phyloP scores from a whole-genome alignment of 257 asterid genomes.

The Knoxia roxburghii region DNA sequence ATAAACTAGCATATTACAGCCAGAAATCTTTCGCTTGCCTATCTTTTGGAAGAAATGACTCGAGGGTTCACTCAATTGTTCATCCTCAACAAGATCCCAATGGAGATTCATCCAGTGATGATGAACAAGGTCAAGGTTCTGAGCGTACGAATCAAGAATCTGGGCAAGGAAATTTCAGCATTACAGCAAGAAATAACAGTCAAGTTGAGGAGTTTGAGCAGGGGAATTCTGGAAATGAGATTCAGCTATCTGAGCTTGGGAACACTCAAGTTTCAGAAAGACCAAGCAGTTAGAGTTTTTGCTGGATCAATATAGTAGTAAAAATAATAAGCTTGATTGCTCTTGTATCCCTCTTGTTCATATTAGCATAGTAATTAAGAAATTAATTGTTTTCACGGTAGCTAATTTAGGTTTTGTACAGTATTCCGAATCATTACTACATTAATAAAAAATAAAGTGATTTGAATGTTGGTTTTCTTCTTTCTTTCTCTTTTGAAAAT shows the following conservation, averaged over 20 bases:
- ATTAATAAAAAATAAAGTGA: no score
- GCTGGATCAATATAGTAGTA: no score
- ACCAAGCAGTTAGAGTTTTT: not conserved
- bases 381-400: no score
- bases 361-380: no score
- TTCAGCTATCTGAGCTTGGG: not conserved
- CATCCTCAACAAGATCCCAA: not conserved
- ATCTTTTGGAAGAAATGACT: not conserved
- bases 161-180: not conserved
- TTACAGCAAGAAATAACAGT: not conserved
- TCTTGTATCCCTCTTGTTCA: no score
- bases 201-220: not conserved
- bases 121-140: not conserved
- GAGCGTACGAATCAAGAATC: not conserved
- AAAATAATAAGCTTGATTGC: no score
- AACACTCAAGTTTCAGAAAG: not conserved
- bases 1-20: not conserved
- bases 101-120: conserved; percentile 4
- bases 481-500: no score
- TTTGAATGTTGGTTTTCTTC: no score
- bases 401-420: no score
- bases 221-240: not conserved
- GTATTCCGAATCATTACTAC: no score
- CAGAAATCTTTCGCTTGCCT: not conserved
- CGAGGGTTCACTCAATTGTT: conserved; percentile 1